A percentile compares a stretch with the other conserved stretches of the same genome.
Conservation (phyloP, 78 protist genomes). For the Emiliania huxleyi region DNA sequence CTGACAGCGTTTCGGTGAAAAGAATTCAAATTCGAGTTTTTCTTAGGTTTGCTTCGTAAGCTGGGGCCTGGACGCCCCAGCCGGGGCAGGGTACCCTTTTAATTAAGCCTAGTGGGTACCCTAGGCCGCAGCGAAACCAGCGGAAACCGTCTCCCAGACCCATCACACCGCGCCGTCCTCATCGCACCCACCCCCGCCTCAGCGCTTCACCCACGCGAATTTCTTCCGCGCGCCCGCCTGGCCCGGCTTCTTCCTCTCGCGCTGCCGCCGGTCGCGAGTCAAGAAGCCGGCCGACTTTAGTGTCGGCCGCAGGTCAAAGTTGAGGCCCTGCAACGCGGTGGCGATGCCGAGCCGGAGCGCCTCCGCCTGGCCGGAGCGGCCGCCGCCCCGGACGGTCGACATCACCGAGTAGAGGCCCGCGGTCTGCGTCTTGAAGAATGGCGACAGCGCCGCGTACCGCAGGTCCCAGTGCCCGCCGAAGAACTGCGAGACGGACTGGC, state of each 20-base stretch:
- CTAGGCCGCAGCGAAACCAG: no score
- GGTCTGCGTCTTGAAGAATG: background rate
- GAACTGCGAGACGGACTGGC: background rate
- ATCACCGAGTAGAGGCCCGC: background rate
- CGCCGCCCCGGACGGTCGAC: background rate
- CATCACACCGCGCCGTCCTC: no score
- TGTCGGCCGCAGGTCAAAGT: constrained; percentile 40
- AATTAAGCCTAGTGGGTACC: no score
- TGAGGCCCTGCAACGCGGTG: constrained; percentile 46
- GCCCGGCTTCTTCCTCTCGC: constrained; percentile 76
- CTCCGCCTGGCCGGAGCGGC: constrained; percentile 54
- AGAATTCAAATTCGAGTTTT: no score
- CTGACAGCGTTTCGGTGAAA: no score
- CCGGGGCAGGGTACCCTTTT: no score
- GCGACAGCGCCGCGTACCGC: background rate
- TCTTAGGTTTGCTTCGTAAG: no score
- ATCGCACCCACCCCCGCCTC: constrained; percentile 14
- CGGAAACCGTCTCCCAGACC: no score
- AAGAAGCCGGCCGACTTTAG: constrained; percentile 47
- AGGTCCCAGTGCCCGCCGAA: background rate
- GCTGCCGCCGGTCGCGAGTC: constrained; percentile 58
- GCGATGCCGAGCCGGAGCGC: constrained; percentile 65
- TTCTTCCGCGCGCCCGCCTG: constrained; percentile 66
- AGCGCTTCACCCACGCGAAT: constrained; percentile 73
- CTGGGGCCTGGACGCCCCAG: no score